phyloP scores from a whole-genome alignment of 495 filamentous ascomycete genomes.

The Bacidia gigantensis region DNA sequence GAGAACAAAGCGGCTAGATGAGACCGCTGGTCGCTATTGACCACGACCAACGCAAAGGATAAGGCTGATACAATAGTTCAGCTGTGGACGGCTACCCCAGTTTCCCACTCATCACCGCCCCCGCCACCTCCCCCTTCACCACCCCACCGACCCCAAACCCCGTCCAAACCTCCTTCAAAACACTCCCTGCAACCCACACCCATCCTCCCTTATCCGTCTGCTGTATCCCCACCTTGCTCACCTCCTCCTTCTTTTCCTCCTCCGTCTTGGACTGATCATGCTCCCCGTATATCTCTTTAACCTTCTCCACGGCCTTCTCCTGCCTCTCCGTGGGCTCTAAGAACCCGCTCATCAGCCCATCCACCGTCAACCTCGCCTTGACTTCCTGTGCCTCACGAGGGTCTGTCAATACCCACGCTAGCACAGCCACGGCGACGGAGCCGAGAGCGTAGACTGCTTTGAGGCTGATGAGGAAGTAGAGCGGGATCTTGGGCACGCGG shows the following conservation, averaged over 20 bases:
- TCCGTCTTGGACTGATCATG: constrained; percentile 1
- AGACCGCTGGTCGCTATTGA: no score
- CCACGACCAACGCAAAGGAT: no score
- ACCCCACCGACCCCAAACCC: background rate
- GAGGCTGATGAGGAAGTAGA: constrained; percentile 16
- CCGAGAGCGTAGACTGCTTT: constrained; percentile 10
- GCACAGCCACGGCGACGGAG: no score
- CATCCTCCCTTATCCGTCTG: constrained; percentile 4
- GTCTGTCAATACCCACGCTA: background rate
- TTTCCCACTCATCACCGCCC: no score
- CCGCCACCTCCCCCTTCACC: no score
- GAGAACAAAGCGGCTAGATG: no score
- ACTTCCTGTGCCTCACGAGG: constrained; percentile 7
- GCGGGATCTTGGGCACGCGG: constrained; percentile 14
- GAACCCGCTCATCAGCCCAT: constrained; percentile 7
- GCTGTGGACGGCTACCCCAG: no score
- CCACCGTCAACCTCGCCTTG: constrained; percentile 8
- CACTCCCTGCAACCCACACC: constrained; percentile 1
- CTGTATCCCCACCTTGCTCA: constrained; percentile 6
- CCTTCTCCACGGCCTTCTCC: constrained; percentile 1
- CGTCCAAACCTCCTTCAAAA: background rate
- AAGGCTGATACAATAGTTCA: no score
- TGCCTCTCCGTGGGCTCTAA: constrained; percentile 5
- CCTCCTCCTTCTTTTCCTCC: constrained; percentile 2
- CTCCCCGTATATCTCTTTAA: constrained; percentile 9